Percentiles rank a stretch among this genome's conserved stretches.
phyloP scores from a whole-genome alignment of 768 basidiomycete species.

The Gloeophyllum trabeum region DNA sequence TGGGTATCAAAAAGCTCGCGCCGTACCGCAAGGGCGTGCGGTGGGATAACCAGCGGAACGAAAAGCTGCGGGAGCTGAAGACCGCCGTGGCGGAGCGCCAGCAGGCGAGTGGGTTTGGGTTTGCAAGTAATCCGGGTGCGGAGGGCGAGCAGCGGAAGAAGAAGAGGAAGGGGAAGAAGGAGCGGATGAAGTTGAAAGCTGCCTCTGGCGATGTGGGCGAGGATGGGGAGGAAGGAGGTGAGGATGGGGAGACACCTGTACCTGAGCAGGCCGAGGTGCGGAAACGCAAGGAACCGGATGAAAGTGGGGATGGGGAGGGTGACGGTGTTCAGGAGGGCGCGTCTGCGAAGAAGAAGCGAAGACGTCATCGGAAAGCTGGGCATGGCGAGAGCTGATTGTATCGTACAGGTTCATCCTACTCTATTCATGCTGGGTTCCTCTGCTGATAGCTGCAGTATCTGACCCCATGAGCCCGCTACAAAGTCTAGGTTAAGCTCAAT shows the following conservation, averaged over 20 bases:
- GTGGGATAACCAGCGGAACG: slow-evolving; percentile 55
- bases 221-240: neutral
- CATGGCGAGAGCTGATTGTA: neutral
- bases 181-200: slow-evolving; percentile 43
- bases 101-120: slow-evolving; percentile 5
- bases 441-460: no score
- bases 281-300: neutral
- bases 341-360: neutral
- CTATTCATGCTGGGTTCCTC: no score
- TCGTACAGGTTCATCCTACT: no score
- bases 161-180: slow-evolving; percentile 65
- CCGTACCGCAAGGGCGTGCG: slow-evolving; percentile 60
- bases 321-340: neutral
- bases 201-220: neutral
- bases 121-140: slow-evolving; percentile 9
- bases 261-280: neutral
- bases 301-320: neutral
- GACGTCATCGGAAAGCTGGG: neutral
- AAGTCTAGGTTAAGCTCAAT: no score
- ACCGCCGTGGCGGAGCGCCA: slow-evolving; percentile 38
- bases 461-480: no score
- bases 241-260: neutral
- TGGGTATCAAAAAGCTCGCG: slow-evolving; percentile 83
- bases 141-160: slow-evolving; percentile 25
- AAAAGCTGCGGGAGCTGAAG: slow-evolving; percentile 67